phyloP scores from a whole-genome alignment of 768 basidiomycete species.

The Boletus reticuloceps region DNA sequence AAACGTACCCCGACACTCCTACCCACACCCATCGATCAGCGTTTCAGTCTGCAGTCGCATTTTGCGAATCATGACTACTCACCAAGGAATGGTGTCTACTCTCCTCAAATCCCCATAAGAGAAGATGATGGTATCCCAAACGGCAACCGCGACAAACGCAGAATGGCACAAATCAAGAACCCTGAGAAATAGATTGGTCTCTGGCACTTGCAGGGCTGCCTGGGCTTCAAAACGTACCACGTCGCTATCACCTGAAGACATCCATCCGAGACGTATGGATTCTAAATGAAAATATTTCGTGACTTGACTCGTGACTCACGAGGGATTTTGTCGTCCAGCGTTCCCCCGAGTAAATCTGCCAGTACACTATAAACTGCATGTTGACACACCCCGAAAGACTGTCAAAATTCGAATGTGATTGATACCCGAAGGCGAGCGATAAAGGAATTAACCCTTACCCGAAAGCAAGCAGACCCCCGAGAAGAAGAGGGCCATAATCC shows the following conservation, averaged over 20 bases:
- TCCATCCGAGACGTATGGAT: not conserved
- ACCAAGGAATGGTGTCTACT: constrained; percentile 23
- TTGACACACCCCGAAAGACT: constrained; percentile 27
- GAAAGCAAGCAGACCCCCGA: constrained; percentile 25
- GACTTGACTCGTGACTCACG: constrained; percentile 6
- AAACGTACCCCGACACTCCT: constrained; percentile 26
- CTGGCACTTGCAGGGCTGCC: not conserved
- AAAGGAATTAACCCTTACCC: constrained; percentile 1
- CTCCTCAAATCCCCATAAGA: constrained; percentile 15
- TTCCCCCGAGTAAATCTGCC: constrained; percentile 15
- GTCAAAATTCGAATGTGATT: not conserved
- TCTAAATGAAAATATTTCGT: no score
- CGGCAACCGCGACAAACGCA: constrained; percentile 14
- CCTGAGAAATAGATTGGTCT: constrained; percentile 6
- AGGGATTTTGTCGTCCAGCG: constrained; percentile 15
- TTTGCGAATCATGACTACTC: not conserved
- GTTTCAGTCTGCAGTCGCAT: not conserved
- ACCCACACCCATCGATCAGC: not conserved
- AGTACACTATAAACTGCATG: constrained; percentile 27
- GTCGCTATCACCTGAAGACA: constrained; percentile 15
- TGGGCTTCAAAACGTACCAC: constrained; percentile 9
- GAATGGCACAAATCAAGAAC: constrained; percentile 26
- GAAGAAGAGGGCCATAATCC: constrained; percentile 18
- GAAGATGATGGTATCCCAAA: constrained; percentile 24
- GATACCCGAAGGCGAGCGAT: not conserved